These are phyloP conservation scores for Daldinia grandis DNA, from an alignment of 495 filamentous ascomycete genomes.

Conservation along the genomic window DNA sequence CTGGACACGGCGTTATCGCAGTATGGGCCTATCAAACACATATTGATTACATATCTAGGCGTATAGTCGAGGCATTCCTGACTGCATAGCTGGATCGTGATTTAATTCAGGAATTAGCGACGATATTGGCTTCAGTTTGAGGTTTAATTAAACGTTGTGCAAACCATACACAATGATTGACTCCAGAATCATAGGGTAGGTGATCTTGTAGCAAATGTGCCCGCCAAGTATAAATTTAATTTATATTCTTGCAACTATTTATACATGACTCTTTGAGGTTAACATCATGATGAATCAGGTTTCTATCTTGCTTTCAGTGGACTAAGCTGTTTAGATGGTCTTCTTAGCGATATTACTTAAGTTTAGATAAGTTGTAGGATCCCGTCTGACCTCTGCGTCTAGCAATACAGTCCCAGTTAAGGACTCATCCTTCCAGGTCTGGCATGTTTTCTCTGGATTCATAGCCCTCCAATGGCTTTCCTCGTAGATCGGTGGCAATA, in stretches of 20 bases:
- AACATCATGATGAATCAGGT: too few relatives aligned
- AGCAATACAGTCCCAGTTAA: background rate
- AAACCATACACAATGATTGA: too few relatives aligned
- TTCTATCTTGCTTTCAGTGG: background rate
- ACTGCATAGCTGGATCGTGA: too few relatives aligned
- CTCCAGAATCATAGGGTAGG: too few relatives aligned
- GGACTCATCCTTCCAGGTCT: background rate
- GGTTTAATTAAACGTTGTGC: too few relatives aligned
- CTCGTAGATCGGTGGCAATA: background rate
- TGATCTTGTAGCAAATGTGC: too few relatives aligned
- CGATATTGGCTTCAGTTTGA: too few relatives aligned
- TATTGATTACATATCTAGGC: too few relatives aligned
- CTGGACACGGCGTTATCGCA: conserved; percentile 21
- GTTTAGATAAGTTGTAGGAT: background rate
- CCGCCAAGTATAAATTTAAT: too few relatives aligned
- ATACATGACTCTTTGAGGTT: background rate
- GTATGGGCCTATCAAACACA: background rate
- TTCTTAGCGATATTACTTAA: background rate
- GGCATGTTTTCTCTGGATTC: background rate
- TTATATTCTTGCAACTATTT: background rate
- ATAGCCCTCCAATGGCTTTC: background rate
- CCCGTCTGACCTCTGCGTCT: background rate
- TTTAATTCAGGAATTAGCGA: too few relatives aligned
- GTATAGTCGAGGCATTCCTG: too few relatives aligned
- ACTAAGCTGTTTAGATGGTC: background rate